These are phyloP conservation scores for Russula ochroleuca DNA, from an alignment of 768 basidiomycete species.

Conservation along the genomic window DNA sequence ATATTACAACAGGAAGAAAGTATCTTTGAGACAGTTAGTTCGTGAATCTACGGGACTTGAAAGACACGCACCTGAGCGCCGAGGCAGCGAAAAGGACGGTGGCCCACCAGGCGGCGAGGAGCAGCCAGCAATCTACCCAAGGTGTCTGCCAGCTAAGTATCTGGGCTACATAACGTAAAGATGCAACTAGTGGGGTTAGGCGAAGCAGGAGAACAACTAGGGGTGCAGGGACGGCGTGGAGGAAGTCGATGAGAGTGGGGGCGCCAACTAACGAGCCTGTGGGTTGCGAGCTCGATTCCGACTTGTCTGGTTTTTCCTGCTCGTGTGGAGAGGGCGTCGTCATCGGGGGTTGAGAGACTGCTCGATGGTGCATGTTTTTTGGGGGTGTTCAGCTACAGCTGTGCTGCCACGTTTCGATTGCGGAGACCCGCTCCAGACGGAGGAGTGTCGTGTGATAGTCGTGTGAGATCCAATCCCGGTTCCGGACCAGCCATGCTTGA, in stretches of 20 bases:
- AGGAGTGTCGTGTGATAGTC: neutral
- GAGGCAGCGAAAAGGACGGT: constrained; percentile 52
- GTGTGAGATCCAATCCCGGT: neutral
- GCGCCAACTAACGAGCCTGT: constrained; percentile 19
- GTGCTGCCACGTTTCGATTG: neutral
- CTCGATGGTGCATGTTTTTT: neutral
- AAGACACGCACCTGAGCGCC: constrained; percentile 44
- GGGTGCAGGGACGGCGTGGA: constrained; percentile 56
- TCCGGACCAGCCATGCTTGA: neutral
- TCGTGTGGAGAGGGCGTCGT: neutral
- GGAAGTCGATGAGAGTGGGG: constrained; percentile 42
- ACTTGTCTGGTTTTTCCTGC: neutral
- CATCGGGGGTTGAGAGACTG: constrained; percentile 13
- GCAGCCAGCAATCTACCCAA: constrained; percentile 62
- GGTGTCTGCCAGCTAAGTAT: constrained; percentile 53
- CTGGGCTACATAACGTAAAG: constrained; percentile 42
- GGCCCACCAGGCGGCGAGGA: constrained; percentile 73
- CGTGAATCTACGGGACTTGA: neutral
- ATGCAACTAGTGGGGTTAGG: constrained; percentile 52
- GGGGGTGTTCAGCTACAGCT: neutral
- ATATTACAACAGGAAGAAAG: constrained; percentile 50
- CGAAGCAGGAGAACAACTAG: constrained; percentile 57
- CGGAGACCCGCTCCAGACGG: neutral
- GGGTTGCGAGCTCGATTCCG: neutral
- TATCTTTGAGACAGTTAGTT: constrained; percentile 43